Base-by-base conservation (phyloP, 805 yeast genomes). In the Suhomyces vadensis region DNA sequence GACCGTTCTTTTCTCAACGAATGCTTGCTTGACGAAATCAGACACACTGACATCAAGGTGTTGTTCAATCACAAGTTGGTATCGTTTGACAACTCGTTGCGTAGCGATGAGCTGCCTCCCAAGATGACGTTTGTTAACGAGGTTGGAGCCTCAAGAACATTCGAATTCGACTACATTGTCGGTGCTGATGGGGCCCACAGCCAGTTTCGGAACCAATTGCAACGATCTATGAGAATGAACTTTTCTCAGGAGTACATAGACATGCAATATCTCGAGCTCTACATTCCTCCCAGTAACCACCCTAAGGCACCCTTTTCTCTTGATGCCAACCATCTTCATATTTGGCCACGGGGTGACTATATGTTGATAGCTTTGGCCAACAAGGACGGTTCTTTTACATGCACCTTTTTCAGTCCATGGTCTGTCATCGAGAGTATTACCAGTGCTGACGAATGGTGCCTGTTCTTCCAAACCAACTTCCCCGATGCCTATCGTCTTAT, bases 351-450 rank as follows among this genome's bases (percentile, higher is more conserved):
- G 37, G 79, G 82, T 46, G 74, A 86, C 42, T 87, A 73, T 60
- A 91, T 91, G 97, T 74, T 91, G 53, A 91, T 91, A 56, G 96
- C 96, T 0, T 73, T 91, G 46, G 87, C 97, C 7, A 91, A 91
- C 53, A 63, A 67, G 19, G 95, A 87, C 60, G 94, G 92, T 0
- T 83, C 95, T 5, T 91, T 90, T 63, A 91, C 97, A 0, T 83
- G 88, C 1, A 91, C 97, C 0, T 82, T 90, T 52, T 91, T 91
- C 69, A 89, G 88, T 8, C 88, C 96, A 1, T 83, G 89, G 83
- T 57, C 65, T 4, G 57, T 85, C 13, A 79, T 85, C 17, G 86
- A 85, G 43, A 63, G 75, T 3, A 52, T 85, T 24, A 60, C 70
- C 29, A 55, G 73, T 3, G 71, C 73, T 1, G 72, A 65, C 2